These are phyloP conservation scores for Elymus sibiricus DNA, from an alignment of 176 grass and related monocot genomes.

Conservation along the genomic window DNA sequence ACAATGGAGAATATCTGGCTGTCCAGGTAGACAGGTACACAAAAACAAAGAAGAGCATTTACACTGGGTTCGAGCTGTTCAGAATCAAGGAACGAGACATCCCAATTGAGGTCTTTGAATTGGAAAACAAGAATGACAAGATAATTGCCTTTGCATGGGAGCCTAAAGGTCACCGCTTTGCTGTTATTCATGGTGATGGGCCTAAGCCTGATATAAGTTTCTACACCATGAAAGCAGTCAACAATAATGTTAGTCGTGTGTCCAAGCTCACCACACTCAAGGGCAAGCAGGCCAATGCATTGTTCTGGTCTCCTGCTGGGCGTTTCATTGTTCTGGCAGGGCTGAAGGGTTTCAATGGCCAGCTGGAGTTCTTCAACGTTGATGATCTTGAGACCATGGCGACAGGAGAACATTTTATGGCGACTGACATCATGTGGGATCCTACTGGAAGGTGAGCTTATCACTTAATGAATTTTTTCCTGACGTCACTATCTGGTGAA, in stretches of 20 bases:
- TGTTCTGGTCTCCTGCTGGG: slow-evolving; percentile 87
- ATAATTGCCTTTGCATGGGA: slow-evolving; percentile 96
- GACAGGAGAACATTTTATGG: slow-evolving; percentile 69
- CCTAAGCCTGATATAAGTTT: slow-evolving; percentile 53
- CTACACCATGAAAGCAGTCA: slow-evolving; percentile 59
- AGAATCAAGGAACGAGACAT: slow-evolving; percentile 90
- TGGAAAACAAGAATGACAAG: slow-evolving; percentile 96
- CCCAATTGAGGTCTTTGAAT: slow-evolving; percentile 89
- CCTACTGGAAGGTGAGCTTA: slow-evolving; percentile 71
- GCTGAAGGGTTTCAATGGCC: slow-evolving; percentile 86
- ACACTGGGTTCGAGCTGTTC: slow-evolving; percentile 90
- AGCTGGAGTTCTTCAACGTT: slow-evolving; percentile 89
- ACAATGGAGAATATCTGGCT: slow-evolving; percentile 85
- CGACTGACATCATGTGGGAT: slow-evolving; percentile 84
- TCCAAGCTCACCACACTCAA: slow-evolving; percentile 86
- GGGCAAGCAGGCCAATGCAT: slow-evolving; percentile 75
- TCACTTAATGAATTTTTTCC: no score
- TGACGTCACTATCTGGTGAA: no score
- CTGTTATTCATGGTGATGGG: slow-evolving; percentile 82
- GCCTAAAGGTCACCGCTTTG: slow-evolving; percentile 89
- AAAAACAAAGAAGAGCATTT: slow-evolving; percentile 87
- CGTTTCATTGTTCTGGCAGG: slow-evolving; percentile 78
- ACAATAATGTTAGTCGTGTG: slow-evolving; percentile 49
- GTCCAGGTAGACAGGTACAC: slow-evolving; percentile 92
- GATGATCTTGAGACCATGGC: slow-evolving; percentile 90